Percentiles rank a stretch among this genome's conserved stretches.
Evolutionary conservation across 106 monocot genomes (phyloP).

Genomic region (Dendrobium catenatum): DNA sequence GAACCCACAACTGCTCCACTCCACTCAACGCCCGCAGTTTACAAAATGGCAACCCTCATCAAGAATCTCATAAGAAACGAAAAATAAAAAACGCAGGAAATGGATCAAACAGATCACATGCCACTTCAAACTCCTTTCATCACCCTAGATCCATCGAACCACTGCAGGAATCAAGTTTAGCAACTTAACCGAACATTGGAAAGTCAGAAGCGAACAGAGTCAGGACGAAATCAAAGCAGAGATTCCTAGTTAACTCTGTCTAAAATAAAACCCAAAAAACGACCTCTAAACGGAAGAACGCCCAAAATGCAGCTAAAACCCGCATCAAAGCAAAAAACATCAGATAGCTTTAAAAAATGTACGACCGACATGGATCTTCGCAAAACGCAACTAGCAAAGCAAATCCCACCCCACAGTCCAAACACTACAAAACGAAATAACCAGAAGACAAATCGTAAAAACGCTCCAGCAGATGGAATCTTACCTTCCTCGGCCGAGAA

Average conservation of each 20-base stretch:
- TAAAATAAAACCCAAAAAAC: background rate
- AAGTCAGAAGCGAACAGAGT: background rate
- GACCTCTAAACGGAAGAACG: background rate
- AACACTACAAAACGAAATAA: background rate
- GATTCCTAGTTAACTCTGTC: background rate
- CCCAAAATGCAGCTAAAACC: background rate
- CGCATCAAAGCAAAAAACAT: background rate
- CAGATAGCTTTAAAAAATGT: background rate
- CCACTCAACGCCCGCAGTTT: background rate
- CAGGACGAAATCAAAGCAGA: background rate
- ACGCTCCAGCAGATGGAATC: too few species aligned
- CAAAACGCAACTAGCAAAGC: background rate
- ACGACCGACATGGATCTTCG: conserved; percentile 4
- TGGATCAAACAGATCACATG: background rate
- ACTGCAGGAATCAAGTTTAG: background rate
- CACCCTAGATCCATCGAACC: conserved; percentile 2
- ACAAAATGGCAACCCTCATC: background rate
- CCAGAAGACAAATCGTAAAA: background rate
- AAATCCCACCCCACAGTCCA: background rate
- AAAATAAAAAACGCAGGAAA: background rate
- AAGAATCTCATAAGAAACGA: background rate
- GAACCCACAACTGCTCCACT: background rate
- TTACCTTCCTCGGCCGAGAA: background rate
- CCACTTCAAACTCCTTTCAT: background rate
- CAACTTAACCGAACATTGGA: background rate